Percentiles rank a stretch among this genome's conserved stretches.
phyloP scores from a whole-genome alignment of 2,329 filamentous ascomycete species.

The Epichloe aotearoae region DNA sequence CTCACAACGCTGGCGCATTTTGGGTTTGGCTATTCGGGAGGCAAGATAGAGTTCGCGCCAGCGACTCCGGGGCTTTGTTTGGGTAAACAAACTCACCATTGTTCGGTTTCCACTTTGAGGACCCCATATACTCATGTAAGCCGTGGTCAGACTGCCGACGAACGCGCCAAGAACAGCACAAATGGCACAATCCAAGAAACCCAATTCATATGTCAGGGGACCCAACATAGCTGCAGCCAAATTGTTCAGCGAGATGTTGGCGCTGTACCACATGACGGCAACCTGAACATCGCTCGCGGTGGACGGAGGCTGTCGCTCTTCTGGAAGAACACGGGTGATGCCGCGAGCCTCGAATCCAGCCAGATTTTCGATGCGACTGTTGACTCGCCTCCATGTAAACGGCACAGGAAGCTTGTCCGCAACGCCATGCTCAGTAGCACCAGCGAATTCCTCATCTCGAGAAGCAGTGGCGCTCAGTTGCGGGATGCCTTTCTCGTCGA shows the following conservation, averaged over 20 bases:
- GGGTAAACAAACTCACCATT: constrained; percentile 37
- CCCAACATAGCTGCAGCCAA: constrained; percentile 57
- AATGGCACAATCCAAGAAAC: constrained; percentile 60
- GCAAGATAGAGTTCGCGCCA: not conserved
- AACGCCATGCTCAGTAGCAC: not conserved
- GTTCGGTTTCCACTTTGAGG: constrained; percentile 62
- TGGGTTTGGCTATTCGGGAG: not conserved
- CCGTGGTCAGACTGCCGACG: constrained; percentile 57
- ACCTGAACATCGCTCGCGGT: constrained; percentile 24
- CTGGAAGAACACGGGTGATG: constrained; percentile 24
- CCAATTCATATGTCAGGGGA: constrained; percentile 53
- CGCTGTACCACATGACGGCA: constrained; percentile 29
- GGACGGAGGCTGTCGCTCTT: constrained; percentile 22
- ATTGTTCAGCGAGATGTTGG: constrained; percentile 31
- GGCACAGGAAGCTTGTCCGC: not conserved
- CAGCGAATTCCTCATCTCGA: not conserved
- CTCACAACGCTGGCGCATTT: not conserved
- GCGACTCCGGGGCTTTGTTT: not conserved
- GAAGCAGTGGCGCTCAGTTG: not conserved
- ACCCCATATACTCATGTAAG: constrained; percentile 67
- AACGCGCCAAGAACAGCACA: constrained; percentile 65
- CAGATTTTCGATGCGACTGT: constrained; percentile 17
- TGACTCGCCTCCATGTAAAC: constrained; percentile 7
- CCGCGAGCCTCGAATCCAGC: constrained; percentile 27
- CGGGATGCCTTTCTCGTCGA: constrained; percentile 1